Conservation (phyloP, 805 yeast species). For the Dipodascopsis uninucleata region DNA sequence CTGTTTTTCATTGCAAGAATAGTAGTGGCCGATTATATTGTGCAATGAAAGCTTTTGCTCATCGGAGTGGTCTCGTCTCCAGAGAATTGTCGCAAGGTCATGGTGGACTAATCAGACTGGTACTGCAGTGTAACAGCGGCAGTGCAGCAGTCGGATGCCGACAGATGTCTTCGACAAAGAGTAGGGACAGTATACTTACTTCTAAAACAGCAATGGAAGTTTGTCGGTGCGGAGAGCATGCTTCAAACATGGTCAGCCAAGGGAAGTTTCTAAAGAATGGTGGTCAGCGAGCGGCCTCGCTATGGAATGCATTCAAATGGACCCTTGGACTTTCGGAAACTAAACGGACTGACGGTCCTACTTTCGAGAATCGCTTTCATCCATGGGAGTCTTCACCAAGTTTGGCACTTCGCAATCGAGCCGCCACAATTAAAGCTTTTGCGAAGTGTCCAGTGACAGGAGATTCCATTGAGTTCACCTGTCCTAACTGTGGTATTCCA, state of each 20-base stretch:
- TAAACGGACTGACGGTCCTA: constrained; percentile 61
- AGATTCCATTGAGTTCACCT: constrained; percentile 73
- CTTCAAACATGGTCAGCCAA: neutral
- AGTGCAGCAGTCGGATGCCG: no score
- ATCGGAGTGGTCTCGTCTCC: no score
- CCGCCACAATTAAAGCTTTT: constrained; percentile 78
- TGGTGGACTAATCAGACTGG: no score
- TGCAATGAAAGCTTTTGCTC: no score
- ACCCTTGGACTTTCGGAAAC: constrained; percentile 62
- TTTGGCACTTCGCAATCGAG: constrained; percentile 81
- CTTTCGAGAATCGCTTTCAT: constrained; percentile 69
- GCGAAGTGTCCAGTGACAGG: constrained; percentile 79
- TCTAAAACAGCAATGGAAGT: neutral
- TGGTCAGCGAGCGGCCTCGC: constrained; percentile 29
- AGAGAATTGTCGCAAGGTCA: no score
- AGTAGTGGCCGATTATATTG: no score
- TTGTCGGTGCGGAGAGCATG: neutral
- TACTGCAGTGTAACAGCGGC: no score
- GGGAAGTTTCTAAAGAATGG: neutral
- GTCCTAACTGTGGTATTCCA: constrained; percentile 94
- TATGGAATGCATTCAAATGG: constrained; percentile 42
- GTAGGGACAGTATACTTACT: neutral
- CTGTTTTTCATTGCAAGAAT: no score
- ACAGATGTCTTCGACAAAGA: neutral
- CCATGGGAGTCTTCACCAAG: constrained; percentile 92